Evolutionary conservation across 2,329 filamentous ascomycete genomes (phyloP).

Genomic region (Ophiostoma piceae): DNA sequence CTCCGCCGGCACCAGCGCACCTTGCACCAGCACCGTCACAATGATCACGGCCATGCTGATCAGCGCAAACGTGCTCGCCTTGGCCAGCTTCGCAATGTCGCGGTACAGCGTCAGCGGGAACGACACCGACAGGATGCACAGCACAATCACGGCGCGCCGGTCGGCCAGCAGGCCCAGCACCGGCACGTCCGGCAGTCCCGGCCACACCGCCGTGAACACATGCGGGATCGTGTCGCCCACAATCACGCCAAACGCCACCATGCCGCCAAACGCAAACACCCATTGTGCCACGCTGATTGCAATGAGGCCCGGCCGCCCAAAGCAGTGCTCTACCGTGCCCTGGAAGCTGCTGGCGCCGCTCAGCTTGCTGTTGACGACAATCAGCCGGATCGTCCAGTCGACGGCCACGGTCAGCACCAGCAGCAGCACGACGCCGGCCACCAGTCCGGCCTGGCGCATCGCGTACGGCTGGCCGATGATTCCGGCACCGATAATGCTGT

Average conservation of each 20-base stretch:
- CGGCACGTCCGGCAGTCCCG: constrained; percentile 63
- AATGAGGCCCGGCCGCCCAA: constrained; percentile 78
- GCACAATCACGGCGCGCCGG: constrained; percentile 75
- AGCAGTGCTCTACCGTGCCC: constrained; percentile 92
- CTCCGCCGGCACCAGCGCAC: constrained; percentile 65
- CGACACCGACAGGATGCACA: constrained; percentile 80
- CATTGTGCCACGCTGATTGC: constrained; percentile 89
- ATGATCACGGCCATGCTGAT: constrained; percentile 92
- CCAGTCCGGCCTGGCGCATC: constrained; percentile 83
- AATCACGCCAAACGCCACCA: constrained; percentile 97
- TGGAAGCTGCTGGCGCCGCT: constrained; percentile 93
- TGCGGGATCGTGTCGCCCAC: constrained; percentile 94
- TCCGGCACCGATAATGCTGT: constrained; percentile 83
- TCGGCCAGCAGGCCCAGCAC: constrained; percentile 80
- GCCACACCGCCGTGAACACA: constrained; percentile 78
- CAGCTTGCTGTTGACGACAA: constrained; percentile 95
- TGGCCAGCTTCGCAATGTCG: constrained; percentile 96
- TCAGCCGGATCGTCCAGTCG: constrained; percentile 96
- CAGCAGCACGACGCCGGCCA: constrained; percentile 73
- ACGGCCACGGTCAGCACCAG: constrained; percentile 74
- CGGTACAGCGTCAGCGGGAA: constrained; percentile 90
- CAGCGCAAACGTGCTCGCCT: constrained; percentile 88
- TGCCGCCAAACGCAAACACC: constrained; percentile 97
- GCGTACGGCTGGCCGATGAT: constrained; percentile 89
- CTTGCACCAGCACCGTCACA: constrained; percentile 79